phyloP scores from a whole-genome alignment of 805 yeast genomes.

The Nakazawaea pomicola region DNA sequence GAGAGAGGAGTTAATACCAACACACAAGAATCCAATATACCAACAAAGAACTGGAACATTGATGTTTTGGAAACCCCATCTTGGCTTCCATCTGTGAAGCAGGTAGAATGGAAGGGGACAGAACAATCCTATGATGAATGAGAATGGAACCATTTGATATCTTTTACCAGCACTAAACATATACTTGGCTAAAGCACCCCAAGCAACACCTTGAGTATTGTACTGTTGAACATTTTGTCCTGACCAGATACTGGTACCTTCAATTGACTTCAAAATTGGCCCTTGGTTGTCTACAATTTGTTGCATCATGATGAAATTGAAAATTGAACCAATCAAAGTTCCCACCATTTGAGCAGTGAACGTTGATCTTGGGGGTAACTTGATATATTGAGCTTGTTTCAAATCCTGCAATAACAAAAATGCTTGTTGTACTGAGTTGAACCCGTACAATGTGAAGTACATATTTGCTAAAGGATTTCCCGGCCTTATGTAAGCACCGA shows the following conservation, averaged over 20 bases:
- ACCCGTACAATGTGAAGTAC: slow-evolving; percentile 35
- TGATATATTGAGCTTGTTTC: slow-evolving; percentile 37
- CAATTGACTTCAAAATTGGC: slow-evolving; percentile 23
- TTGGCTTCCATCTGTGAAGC: slow-evolving; percentile 24
- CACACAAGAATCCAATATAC: not conserved
- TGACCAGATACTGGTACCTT: slow-evolving; percentile 29
- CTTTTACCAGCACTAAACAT: slow-evolving; percentile 25
- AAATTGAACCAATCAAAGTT: slow-evolving; percentile 23
- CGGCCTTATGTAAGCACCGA: slow-evolving; percentile 40
- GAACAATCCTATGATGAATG: slow-evolving; percentile 23
- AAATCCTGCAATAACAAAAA: slow-evolving; percentile 35
- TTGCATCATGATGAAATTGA: slow-evolving; percentile 26
- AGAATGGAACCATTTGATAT: slow-evolving; percentile 25
- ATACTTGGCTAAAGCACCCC: slow-evolving; percentile 30
- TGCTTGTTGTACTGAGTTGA: slow-evolving; percentile 36
- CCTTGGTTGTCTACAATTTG: slow-evolving; percentile 24
- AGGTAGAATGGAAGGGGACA: slow-evolving; percentile 26
- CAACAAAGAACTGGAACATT: not conserved
- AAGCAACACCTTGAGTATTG: slow-evolving; percentile 28
- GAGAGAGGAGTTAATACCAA: slow-evolving; percentile 26
- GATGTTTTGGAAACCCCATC: slow-evolving; percentile 20
- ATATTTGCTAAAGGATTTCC: slow-evolving; percentile 36
- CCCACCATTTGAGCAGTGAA: slow-evolving; percentile 40
- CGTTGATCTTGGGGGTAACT: slow-evolving; percentile 37
- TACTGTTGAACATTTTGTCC: slow-evolving; percentile 31